Evolutionary conservation across 2,329 filamentous ascomycete genomes (phyloP), one percentile per base, ranked within the genome.

Genomic region (Fusarium mundagurra): DNA sequence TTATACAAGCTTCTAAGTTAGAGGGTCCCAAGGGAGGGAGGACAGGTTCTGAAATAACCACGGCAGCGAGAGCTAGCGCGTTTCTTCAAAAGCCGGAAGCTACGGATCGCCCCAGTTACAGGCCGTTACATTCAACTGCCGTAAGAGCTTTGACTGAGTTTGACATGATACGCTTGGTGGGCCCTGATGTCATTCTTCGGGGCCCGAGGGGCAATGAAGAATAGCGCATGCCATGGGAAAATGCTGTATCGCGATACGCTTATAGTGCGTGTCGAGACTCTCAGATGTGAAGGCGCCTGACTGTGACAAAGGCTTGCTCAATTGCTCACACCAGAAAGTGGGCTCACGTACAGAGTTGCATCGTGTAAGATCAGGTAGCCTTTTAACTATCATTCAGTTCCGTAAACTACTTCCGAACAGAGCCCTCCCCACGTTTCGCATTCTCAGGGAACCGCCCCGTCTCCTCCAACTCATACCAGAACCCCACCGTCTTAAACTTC

Each of bases 311-410:
- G 22, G 8, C 22, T 17, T 34, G 2, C 0, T 17, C 18, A 33
- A 22, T 16, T 39, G 16, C 9, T 9, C 4, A 33, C 12, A 24
- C 17, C 8, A 24, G 20, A 3, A 8, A 9, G 8, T 8, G 6
- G 12, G 20, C 7, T 34, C 8, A 10, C 11, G 31, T 8, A 24
- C 8, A 13, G 11, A 8, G 16, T 5, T 50, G 22, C 22, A 50
- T 24, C 2, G 11, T 5, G 29, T 10, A 5, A 39, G 11, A 14
- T 16, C 10, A 18, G 29, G 13, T 6, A 38, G n/a, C 6, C 17
- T 3, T 1, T 4, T 6, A 6, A 22, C 4, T 0, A 1, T 11
- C 4, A 3, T 10, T 5, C 6, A 1, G 3, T 10, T 13, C 5
- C 6, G 3, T 13, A 10, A 24, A 5, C 31, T 62, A 60, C 22